Percentiles rank a stretch among this genome's conserved stretches.
phyloP scores from a whole-genome alignment of 1,139 yeast species.

The Trichomonascaceae sp. region DNA sequence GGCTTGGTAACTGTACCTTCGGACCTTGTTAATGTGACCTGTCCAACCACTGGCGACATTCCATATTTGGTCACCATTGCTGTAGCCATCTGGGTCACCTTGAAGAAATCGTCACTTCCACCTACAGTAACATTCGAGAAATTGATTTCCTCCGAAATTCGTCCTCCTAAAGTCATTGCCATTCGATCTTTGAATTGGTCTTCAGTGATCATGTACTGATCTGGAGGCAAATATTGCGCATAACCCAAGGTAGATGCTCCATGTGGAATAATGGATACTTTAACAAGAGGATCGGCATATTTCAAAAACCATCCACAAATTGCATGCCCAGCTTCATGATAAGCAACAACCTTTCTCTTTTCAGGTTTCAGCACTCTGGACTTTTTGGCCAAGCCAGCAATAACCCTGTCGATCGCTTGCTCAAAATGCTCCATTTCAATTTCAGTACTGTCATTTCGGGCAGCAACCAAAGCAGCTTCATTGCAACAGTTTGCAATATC shows the following conservation, averaged over 20 bases:
- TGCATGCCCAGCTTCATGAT: slow-evolving; percentile 98
- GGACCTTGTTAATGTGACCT: slow-evolving; percentile 66
- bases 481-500: slow-evolving; percentile 96
- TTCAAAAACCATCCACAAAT: slow-evolving; percentile 93
- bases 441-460: slow-evolving; percentile 64
- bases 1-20: slow-evolving; percentile 53
- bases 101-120: slow-evolving; percentile 92
- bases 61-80: slow-evolving; percentile 91
- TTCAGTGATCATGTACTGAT: slow-evolving; percentile 72
- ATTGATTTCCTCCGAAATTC: slow-evolving; percentile 91
- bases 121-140: slow-evolving; percentile 90
- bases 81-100: slow-evolving; percentile 91
- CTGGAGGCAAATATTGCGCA: slow-evolving; percentile 95
- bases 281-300: slow-evolving; percentile 85
- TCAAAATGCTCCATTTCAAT: slow-evolving; percentile 81
- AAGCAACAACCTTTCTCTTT: slow-evolving; percentile 86
- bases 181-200: slow-evolving; percentile 80
- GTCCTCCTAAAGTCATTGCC: slow-evolving; percentile 96
- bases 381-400: slow-evolving; percentile 93
- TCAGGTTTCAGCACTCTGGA: slow-evolving; percentile 74
- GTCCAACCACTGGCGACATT: slow-evolving; percentile 81
- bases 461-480: slow-evolving; percentile 96
- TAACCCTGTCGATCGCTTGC: slow-evolving; percentile 92
- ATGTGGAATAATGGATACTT: slow-evolving; percentile 93
- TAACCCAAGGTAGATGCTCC: slow-evolving; percentile 98